These are phyloP conservation scores for Oryza glaberrima DNA, from an alignment of 176 grass and related monocot species.

Conservation along the genomic window DNA sequence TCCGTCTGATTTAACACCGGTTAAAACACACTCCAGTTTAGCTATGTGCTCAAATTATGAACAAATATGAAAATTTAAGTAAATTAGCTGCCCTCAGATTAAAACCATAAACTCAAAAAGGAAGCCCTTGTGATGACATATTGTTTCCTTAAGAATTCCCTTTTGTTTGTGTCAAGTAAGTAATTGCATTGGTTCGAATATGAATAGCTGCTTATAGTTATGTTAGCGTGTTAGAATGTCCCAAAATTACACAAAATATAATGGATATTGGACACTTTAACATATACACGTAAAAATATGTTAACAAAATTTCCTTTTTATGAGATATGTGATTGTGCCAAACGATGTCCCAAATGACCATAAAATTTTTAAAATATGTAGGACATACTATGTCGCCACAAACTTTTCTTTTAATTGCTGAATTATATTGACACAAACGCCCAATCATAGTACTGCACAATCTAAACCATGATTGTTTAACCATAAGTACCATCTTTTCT, in stretches of 20 bases:
- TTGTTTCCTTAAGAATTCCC: neutral
- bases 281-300: neutral
- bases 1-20: constrained; percentile 2
- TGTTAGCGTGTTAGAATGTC: neutral
- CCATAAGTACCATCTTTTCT: neutral
- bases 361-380: neutral
- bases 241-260: neutral
- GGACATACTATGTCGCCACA: neutral
- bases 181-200: neutral
- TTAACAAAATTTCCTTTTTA: neutral
- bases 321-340: neutral
- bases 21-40: neutral
- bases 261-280: neutral
- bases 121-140: neutral
- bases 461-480: neutral
- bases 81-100: neutral
- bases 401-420: neutral
- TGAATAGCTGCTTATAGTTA: neutral
- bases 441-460: neutral
- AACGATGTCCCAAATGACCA: neutral
- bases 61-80: neutral
- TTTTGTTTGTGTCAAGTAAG: neutral
- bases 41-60: neutral
- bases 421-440: neutral
- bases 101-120: neutral